Evolutionary conservation across 768 basidiomycete species (phyloP).

Genomic region (Filobasidium wieringae): DNA sequence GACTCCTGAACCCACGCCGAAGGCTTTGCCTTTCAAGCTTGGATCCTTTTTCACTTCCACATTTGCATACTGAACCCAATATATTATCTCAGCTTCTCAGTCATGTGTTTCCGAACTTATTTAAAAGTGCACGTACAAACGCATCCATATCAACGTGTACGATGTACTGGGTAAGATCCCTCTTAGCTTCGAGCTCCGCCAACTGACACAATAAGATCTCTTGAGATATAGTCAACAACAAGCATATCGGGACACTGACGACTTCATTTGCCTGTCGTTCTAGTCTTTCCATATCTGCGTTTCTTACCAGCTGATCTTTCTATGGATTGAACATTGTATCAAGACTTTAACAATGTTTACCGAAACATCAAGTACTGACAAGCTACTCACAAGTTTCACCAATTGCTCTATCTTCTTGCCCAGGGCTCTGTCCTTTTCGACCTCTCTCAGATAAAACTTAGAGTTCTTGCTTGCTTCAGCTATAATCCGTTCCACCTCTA

Average conservation of each 20-base stretch:
- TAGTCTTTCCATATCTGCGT: slow-evolving; percentile 45
- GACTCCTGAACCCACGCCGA: slow-evolving; percentile 68
- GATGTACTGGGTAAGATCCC: slow-evolving; percentile 71
- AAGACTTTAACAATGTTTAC: too few relatives aligned
- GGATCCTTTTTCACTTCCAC: slow-evolving; percentile 34
- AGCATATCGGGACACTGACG: too few relatives aligned
- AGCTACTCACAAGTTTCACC: slow-evolving; percentile 45
- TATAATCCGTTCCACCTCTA: slow-evolving; percentile 76
- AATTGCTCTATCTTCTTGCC: slow-evolving; percentile 63
- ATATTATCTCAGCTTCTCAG: slow-evolving; percentile 43
- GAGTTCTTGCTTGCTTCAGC: slow-evolving; percentile 66
- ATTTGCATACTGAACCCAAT: slow-evolving; percentile 43
- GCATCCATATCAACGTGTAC: slow-evolving; percentile 96
- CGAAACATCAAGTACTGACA: too few relatives aligned
- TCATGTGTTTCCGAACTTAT: slow-evolving; percentile 32
- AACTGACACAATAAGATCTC: slow-evolving; percentile 36
- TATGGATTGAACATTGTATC: slow-evolving; percentile 50
- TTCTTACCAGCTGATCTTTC: slow-evolving; percentile 18
- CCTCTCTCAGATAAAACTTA: slow-evolving; percentile 72
- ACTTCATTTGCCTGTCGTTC: slow-evolving; percentile 58
- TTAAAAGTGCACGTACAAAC: slow-evolving; percentile 42
- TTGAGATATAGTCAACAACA: background rate
- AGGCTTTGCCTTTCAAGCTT: slow-evolving; percentile 39
- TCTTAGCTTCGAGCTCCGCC: slow-evolving; percentile 55
- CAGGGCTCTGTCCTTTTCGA: slow-evolving; percentile 73